Percentiles rank a stretch among this genome's conserved stretches.
These are phyloP conservation scores for Xylariaceae sp. DNA, from an alignment of 2,329 filamentous ascomycete species.

Conservation along the genomic window DNA sequence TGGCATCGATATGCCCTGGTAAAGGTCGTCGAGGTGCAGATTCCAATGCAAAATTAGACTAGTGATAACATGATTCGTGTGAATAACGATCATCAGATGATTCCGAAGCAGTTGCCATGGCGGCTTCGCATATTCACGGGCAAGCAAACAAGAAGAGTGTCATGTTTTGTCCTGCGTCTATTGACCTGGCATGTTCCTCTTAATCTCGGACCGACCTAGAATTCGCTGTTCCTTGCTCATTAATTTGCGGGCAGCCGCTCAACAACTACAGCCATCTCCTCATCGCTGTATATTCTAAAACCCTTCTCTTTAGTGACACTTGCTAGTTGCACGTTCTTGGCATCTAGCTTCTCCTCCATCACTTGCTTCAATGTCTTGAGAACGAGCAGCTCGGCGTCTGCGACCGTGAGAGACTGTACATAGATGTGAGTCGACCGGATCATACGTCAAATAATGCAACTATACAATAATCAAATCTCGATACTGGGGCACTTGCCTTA, in stretches of 20 bases:
- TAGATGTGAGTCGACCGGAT: neutral
- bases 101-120: neutral
- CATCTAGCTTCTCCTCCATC: conserved; percentile 99
- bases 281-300: conserved; percentile 97
- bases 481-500: conserved; percentile 52
- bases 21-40: conserved; percentile 2
- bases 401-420: conserved; percentile 73
- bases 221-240: conserved; percentile 6
- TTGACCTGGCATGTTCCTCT: conserved; percentile 10
- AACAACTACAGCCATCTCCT: conserved; percentile 93
- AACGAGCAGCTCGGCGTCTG: conserved; percentile 89
- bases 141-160: conserved; percentile 1
- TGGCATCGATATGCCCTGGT: neutral
- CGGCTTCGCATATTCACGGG: conserved; percentile 8
- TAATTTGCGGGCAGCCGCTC: conserved; percentile 71
- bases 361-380: conserved; percentile 99
- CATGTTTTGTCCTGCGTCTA: conserved; percentile 12
- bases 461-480: neutral
- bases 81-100: conserved; percentile 2
- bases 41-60: conserved; percentile 8
- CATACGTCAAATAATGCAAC: neutral
- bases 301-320: conserved; percentile 97
- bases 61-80: conserved; percentile 9
- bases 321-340: conserved; percentile 97
- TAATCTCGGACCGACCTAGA: conserved; percentile 5